Evolutionary conservation across 2,329 filamentous ascomycete species (phyloP).

Genomic region (Sclerotinia borealis): DNA sequence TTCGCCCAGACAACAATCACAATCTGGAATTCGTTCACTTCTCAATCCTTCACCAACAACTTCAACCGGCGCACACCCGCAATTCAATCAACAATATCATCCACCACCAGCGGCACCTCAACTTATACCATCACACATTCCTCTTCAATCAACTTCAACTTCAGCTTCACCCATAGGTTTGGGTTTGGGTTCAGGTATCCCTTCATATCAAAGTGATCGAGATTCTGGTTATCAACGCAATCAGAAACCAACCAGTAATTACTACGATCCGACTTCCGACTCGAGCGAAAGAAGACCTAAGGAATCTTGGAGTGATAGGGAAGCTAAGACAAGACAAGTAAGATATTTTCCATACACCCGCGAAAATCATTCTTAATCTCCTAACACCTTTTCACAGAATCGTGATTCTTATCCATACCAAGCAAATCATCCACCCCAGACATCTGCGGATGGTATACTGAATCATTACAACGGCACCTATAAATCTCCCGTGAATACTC

Average conservation of each 20-base stretch:
- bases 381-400: slow-evolving; percentile 32
- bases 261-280: slow-evolving; percentile 42
- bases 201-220: slow-evolving; percentile 28
- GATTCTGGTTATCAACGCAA: slow-evolving; percentile 33
- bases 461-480: slow-evolving; percentile 47
- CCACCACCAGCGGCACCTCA: slow-evolving; percentile 22
- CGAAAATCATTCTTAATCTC: neutral
- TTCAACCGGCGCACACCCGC: slow-evolving; percentile 24
- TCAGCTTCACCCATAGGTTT: too few relatives aligned
- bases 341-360: slow-evolving; percentile 13
- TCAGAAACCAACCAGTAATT: slow-evolving; percentile 36
- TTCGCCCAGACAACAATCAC: slow-evolving; percentile 7
- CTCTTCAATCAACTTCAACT: slow-evolving; percentile 13
- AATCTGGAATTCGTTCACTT: slow-evolving; percentile 6
- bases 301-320: slow-evolving; percentile 31
- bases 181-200: slow-evolving; percentile 19
- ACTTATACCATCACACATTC: slow-evolving; percentile 27
- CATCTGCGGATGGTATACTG: slow-evolving; percentile 37
- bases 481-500: slow-evolving; percentile 42
- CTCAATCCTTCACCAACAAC: slow-evolving; percentile 6
- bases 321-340: slow-evolving; percentile 30
- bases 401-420: slow-evolving; percentile 48
- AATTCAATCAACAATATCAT: slow-evolving; percentile 31
- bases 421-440: slow-evolving; percentile 17
- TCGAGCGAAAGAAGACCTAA: slow-evolving; percentile 36